phyloP scores from a whole-genome alignment of 1,284 basidiomycete genomes.

The Cryptococcus sp. region DNA sequence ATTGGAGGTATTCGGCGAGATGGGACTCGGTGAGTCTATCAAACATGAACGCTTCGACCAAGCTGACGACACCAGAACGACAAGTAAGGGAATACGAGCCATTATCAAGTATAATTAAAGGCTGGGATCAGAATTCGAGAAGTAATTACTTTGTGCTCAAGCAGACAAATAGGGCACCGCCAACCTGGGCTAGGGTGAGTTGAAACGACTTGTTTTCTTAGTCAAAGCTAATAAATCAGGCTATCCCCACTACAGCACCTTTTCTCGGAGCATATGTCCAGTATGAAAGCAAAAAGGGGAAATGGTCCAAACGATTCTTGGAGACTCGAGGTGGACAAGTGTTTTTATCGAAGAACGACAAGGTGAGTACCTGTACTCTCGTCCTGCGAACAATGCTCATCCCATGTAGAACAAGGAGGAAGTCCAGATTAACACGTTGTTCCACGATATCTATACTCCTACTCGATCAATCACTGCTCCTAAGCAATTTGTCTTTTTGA shows the following conservation, averaged over 20 bases:
- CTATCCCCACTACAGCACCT: slow-evolving; percentile 66
- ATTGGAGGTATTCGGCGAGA: slow-evolving; percentile 41
- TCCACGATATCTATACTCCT: slow-evolving; percentile 78
- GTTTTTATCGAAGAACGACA: slow-evolving; percentile 80
- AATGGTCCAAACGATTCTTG: slow-evolving; percentile 86
- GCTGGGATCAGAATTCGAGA: slow-evolving; percentile 75
- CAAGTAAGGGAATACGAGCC: slow-evolving; percentile 77
- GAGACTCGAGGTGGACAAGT: slow-evolving; percentile 75
- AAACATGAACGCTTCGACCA: slow-evolving; percentile 1
- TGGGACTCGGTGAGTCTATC: slow-evolving; percentile 32
- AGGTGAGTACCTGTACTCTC: slow-evolving; percentile 51
- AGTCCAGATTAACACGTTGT: slow-evolving; percentile 50
- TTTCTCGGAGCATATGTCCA: slow-evolving; percentile 69
- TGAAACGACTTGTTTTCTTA: neutral
- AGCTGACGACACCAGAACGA: slow-evolving; percentile 58
- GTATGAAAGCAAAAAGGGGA: slow-evolving; percentile 79
- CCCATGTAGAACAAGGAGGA: slow-evolving; percentile 70
- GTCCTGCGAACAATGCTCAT: neutral
- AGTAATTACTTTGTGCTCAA: slow-evolving; percentile 72
- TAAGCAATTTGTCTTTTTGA: slow-evolving; percentile 71
- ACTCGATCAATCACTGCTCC: slow-evolving; percentile 63
- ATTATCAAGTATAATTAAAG: slow-evolving; percentile 64
- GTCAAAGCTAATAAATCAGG: slow-evolving; percentile 47
- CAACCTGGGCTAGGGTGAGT: slow-evolving; percentile 16
- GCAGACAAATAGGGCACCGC: slow-evolving; percentile 58